Conservation (phyloP, 1,284 basidiomycete genomes). For the Malassezia pachydermatis region DNA sequence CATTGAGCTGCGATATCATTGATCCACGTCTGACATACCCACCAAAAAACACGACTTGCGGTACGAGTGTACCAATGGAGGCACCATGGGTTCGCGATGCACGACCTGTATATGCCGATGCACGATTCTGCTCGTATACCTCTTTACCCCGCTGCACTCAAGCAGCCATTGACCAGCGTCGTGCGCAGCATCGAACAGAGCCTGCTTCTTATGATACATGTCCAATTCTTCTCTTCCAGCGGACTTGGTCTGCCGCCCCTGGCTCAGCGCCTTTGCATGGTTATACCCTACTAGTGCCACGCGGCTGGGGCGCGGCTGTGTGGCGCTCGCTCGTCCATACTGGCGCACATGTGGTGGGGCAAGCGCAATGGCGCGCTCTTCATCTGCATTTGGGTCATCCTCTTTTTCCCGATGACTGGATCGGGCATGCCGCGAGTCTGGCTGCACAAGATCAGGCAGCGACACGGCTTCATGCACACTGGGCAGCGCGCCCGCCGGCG, state of each 20-base stretch:
- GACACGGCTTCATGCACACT: slow-evolving; percentile 15
- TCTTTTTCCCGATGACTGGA: slow-evolving; percentile 34
- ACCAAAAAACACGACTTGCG: slow-evolving; percentile 26
- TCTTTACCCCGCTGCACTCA: slow-evolving; percentile 27
- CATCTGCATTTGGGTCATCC: slow-evolving; percentile 20
- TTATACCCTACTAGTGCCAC: slow-evolving; percentile 37
- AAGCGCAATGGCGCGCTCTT: slow-evolving; percentile 32
- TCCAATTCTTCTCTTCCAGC: slow-evolving; percentile 5
- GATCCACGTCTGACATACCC: slow-evolving; percentile 40
- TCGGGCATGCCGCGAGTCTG: slow-evolving; percentile 21
- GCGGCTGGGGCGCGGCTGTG: slow-evolving; percentile 41
- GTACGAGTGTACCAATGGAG: not conserved
- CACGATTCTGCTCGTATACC: not conserved
- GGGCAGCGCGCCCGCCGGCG: slow-evolving; percentile 33
- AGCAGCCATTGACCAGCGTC: slow-evolving; percentile 36
- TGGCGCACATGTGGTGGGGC: slow-evolving; percentile 31
- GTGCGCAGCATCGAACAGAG: slow-evolving; percentile 17
- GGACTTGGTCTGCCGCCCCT: not conserved
- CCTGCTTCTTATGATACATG: slow-evolving; percentile 1
- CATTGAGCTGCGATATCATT: slow-evolving; percentile 22
- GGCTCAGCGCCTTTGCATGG: slow-evolving; percentile 2
- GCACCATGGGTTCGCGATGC: not conserved
- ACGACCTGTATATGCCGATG: not conserved
- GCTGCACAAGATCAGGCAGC: slow-evolving; percentile 18
- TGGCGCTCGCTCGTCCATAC: slow-evolving; percentile 36